Base-by-base conservation (phyloP, 192 early-diverging fungal species). In the Pilobolus umbonatus region DNA sequence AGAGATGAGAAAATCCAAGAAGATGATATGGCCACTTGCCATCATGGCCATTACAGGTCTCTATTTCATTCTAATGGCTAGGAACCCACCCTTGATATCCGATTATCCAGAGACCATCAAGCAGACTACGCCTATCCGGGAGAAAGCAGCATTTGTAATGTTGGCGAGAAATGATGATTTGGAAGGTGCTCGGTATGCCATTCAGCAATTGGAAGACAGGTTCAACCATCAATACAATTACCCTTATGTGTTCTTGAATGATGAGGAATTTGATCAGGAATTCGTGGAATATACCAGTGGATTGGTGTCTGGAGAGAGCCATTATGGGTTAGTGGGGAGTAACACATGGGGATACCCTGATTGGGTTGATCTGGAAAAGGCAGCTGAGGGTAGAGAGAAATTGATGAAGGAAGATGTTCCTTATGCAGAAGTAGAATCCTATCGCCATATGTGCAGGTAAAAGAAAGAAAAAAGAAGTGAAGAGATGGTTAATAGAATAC, bases 171-270 rank as follows among this genome's bases (percentile, higher is more conserved):
- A 94, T 43, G 60, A 60, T 4, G 89, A 94, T 36, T 57, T 88
- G 29, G 59, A 77, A 21, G 84, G 75, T 12, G 69, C 86, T 42
- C 58, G 69, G 3, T 46, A 67, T 6, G 62, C 87, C 0, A 75
- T 93, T 52, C 70, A 62, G 39, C 76, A 89, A 56, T 62, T 91
- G 31, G 89, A 94, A 62, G 83, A 87, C 57, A 74, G 89, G 15
- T 93, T 91, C 74, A 94, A 94, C 61, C 35, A 61, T 28, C 75
- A 79, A 29, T 88, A 81, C 73, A 72, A 86, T 61, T 95, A 94
- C 64, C 90, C 90, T 0, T 95, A 88, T 68, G 85, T 95, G 38
- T 92, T 92, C 57, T 70, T 95, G 35, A 95, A 94, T 73, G 83
- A 95, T 26, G 77, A 74, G 34, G 73, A 76, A 0, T 93, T 94